These are phyloP conservation scores for Porcisia deanei DNA, from an alignment of 208 protist species.

Conservation along the genomic window DNA sequence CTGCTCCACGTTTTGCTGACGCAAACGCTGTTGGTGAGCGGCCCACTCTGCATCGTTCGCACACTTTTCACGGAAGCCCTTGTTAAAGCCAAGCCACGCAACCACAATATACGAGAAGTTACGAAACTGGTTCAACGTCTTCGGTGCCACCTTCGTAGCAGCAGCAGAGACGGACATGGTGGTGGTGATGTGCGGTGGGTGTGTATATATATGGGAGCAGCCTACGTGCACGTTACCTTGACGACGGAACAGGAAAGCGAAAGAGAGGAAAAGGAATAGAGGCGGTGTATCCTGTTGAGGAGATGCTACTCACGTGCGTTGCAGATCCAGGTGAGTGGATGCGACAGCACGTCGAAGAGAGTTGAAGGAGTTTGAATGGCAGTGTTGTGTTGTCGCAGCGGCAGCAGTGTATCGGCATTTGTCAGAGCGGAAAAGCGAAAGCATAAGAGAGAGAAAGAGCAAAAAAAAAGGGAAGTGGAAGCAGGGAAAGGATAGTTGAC, in stretches of 20 bases:
- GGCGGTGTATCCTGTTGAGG: no score
- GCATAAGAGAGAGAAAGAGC: not conserved
- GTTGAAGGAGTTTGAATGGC: not conserved
- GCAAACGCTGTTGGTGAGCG: conserved; percentile 61
- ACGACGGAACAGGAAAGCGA: not conserved
- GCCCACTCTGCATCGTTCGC: conserved; percentile 85
- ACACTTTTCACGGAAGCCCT: conserved; percentile 75
- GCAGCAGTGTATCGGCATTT: not conserved
- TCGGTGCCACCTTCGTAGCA: conserved; percentile 75
- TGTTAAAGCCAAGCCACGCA: conserved; percentile 77
- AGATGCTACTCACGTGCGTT: not conserved
- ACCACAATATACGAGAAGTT: conserved; percentile 87
- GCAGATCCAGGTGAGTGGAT: not conserved
- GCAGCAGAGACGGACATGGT: conserved; percentile 35
- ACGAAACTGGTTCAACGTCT: conserved; percentile 88
- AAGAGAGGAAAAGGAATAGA: no score
- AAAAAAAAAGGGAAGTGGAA: not conserved
- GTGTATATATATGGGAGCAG: no score
- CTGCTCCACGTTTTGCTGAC: conserved; percentile 63
- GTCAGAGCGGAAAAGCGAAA: not conserved
- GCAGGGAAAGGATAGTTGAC: not conserved
- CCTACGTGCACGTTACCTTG: not conserved
- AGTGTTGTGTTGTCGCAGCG: not conserved
- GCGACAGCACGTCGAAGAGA: not conserved
- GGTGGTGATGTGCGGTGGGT: not conserved